Conservation (phyloP, 169 alveolate genomes). For the Plasmodium blacklocki region DNA sequence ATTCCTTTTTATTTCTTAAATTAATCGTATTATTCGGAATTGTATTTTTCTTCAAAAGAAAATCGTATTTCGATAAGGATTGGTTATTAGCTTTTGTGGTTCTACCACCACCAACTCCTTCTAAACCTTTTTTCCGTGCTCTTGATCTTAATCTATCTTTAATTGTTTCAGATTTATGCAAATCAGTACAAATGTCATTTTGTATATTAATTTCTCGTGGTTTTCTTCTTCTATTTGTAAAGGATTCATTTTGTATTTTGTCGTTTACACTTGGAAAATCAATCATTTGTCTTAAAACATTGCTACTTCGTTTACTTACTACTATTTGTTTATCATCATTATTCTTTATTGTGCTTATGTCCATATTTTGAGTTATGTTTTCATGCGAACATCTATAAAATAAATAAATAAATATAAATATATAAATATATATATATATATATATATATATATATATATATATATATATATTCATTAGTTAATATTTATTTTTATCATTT, state of each 20-base stretch:
- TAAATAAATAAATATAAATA: background rate
- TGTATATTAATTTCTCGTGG: background rate
- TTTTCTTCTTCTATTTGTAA: constrained; percentile 15
- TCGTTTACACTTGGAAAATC: constrained; percentile 20
- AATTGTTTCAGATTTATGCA: constrained; percentile 12
- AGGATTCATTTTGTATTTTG: constrained; percentile 10
- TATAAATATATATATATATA: background rate
- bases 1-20: constrained; percentile 22
- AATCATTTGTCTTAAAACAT: constrained; percentile 61
- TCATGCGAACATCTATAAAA: constrained; percentile 4
- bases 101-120: background rate
- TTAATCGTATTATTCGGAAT: constrained; percentile 13
- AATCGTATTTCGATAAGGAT: constrained; percentile 57
- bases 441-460: background rate
- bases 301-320: constrained; percentile 50
- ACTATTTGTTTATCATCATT: constrained; percentile 41
- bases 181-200: constrained; percentile 1
- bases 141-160: constrained; percentile 31
- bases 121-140: constrained; percentile 14
- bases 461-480: constrained; percentile 25
- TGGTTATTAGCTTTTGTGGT: constrained; percentile 1
- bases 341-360: constrained; percentile 10
- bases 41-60: constrained; percentile 33
- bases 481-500: constrained; percentile 11
- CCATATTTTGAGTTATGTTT: constrained; percentile 12